A percentile compares a stretch with the other conserved stretches of the same genome.
Evolutionary conservation across 352 stramenopile genomes (phyloP).

Genomic region (Pythium apleroticum): DNA sequence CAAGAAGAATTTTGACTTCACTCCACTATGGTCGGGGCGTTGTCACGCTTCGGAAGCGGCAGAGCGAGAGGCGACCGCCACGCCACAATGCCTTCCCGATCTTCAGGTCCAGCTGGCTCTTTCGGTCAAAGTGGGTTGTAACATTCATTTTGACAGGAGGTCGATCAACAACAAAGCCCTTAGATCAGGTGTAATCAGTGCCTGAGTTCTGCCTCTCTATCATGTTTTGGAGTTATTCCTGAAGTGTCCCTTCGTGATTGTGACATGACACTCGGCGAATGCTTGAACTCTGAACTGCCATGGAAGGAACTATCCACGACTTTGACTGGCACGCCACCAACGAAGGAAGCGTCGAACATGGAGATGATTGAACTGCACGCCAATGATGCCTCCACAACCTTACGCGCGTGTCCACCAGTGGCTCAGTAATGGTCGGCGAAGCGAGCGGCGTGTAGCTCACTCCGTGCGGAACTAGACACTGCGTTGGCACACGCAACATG

Average conservation of each 20-base stretch:
- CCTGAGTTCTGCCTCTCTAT: slow-evolving; percentile 11
- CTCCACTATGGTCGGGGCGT: not conserved
- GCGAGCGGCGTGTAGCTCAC: not conserved
- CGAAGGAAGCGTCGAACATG: not conserved
- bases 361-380: not conserved
- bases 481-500: not conserved
- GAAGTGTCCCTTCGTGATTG: slow-evolving; percentile 7
- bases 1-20: not conserved
- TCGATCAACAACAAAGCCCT: no score
- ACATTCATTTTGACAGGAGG: not conserved
- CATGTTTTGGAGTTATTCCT: not conserved
- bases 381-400: not conserved
- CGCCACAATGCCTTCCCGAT: not conserved
- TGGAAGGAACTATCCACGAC: not conserved
- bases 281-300: not conserved
- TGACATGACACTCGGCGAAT: not conserved
- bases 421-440: not conserved
- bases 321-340: not conserved
- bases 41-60: not conserved
- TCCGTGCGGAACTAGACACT: not conserved
- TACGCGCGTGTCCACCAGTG: not conserved
- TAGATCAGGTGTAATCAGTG: not conserved
- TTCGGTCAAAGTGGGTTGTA: not conserved
- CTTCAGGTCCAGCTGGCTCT: not conserved
- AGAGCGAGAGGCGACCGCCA: not conserved